These are phyloP conservation scores for Lasiosphaeria ovina DNA, from an alignment of 495 filamentous ascomycete species.

Conservation along the genomic window DNA sequence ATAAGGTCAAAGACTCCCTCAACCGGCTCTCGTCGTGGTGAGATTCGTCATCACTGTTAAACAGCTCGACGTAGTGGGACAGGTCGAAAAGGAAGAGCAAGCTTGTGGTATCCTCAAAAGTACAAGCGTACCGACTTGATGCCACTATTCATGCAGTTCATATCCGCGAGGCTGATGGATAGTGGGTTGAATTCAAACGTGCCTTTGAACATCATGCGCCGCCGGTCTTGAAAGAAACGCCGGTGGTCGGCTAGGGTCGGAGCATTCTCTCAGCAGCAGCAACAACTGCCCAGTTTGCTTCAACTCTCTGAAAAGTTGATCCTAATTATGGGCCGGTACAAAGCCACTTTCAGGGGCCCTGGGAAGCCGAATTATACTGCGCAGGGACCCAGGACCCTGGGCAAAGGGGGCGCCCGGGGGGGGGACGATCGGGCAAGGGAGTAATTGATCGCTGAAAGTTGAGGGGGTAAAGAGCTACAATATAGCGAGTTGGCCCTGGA, in stretches of 20 bases:
- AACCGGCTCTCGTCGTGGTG: neutral
- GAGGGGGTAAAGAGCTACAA: too few species aligned
- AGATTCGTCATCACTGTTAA: neutral
- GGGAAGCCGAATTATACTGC: too few species aligned
- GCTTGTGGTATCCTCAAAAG: neutral
- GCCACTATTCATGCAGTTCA: neutral
- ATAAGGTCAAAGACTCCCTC: neutral
- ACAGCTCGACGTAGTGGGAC: constrained; percentile 6
- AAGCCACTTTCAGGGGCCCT: too few species aligned
- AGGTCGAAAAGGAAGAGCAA: constrained; percentile 8
- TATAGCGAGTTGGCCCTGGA: too few species aligned
- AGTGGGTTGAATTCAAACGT: constrained; percentile 13
- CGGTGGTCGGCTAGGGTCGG: constrained; percentile 16
- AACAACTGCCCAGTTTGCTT: too few species aligned
- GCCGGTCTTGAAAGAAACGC: constrained; percentile 1
- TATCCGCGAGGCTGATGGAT: constrained; percentile 11
- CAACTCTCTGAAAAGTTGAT: too few species aligned
- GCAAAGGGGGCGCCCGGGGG: too few species aligned
- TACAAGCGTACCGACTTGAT: neutral
- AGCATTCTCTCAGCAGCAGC: too few species aligned
- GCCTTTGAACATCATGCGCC: neutral
- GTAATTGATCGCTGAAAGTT: too few species aligned
- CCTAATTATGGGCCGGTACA: too few species aligned
- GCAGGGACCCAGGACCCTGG: too few species aligned
- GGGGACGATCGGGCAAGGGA: too few species aligned